A percentile compares a stretch with the other conserved stretches of the same genome.
These are phyloP conservation scores for Obelidium mucronatum DNA, from an alignment of 192 early-diverging fungal genomes.

Conservation along the genomic window DNA sequence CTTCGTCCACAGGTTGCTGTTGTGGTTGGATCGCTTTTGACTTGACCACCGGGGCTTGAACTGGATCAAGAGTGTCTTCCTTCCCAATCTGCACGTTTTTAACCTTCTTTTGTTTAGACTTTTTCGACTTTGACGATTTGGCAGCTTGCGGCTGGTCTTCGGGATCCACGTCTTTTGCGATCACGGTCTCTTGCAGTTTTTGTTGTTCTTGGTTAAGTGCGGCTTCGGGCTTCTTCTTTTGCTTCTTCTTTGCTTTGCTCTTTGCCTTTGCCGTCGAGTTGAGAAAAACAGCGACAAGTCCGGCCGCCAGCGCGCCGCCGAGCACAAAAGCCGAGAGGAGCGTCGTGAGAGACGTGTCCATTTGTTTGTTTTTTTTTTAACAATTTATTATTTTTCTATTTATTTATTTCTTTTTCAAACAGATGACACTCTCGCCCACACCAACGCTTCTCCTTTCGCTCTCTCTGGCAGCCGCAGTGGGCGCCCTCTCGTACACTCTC, in stretches of 20 bases:
- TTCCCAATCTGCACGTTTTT: not conserved
- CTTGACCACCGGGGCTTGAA: not conserved
- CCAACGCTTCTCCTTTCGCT: too few relatives aligned
- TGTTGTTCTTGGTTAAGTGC: not conserved
- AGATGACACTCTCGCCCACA: too few relatives aligned
- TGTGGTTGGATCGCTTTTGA: not conserved
- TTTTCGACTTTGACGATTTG: not conserved
- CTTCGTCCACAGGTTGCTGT: not conserved
- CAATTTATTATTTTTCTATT: not conserved
- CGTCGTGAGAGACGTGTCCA: not conserved
- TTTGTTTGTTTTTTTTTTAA: conserved; percentile 2
- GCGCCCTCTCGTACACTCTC: too few relatives aligned
- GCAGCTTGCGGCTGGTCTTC: not conserved
- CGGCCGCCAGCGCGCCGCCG: conserved; percentile 11
- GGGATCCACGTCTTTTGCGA: not conserved
- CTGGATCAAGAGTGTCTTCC: not conserved
- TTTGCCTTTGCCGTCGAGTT: conserved; percentile 3
- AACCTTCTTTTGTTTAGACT: not conserved
- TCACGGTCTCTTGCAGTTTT: not conserved
- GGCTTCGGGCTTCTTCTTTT: not conserved
- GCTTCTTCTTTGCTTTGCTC: not conserved
- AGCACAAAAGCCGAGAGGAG: conserved; percentile 15
- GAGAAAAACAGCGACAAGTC: not conserved
- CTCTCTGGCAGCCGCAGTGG: too few relatives aligned
- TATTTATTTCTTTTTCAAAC: not conserved